These are phyloP conservation scores for Ceratopteris richardii DNA, from an alignment of 75 land plant species.

Conservation along the genomic window DNA sequence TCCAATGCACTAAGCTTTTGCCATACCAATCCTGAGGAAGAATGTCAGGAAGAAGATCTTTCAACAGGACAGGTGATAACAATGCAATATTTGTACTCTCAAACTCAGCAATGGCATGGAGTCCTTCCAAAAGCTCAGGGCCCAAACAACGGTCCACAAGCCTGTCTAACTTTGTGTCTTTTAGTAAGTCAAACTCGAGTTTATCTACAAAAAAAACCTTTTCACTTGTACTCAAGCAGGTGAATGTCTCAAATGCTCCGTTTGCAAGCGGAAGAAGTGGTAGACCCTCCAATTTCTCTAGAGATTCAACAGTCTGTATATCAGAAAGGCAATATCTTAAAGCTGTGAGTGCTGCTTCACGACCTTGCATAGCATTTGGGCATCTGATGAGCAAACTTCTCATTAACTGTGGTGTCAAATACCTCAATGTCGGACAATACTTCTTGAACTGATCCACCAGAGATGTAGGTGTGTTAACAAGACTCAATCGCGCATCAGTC, in stretches of 20 bases:
- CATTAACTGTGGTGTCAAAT: constrained; percentile 58
- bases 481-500: constrained; percentile 65
- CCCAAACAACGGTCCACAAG: constrained; percentile 48
- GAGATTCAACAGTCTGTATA: constrained; percentile 19
- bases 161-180: constrained; percentile 53
- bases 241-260: constrained; percentile 53
- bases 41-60: constrained; percentile 52
- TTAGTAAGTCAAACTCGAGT: constrained; percentile 63
- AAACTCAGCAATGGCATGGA: constrained; percentile 47
- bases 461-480: constrained; percentile 39
- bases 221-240: constrained; percentile 44
- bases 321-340: constrained; percentile 83
- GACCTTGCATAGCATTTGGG: constrained; percentile 46
- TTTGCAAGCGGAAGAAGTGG: constrained; percentile 68
- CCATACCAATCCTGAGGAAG: constrained; percentile 76
- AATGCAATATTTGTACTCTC: constrained; percentile 44
- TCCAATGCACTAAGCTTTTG: constrained; percentile 54
- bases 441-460: constrained; percentile 60
- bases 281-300: constrained; percentile 53
- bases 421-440: constrained; percentile 57
- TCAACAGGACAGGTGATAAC: constrained; percentile 50
- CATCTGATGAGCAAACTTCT: constrained; percentile 52
- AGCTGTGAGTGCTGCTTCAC: constrained; percentile 42
- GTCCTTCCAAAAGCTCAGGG: constrained; percentile 32
- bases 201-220: constrained; percentile 46